These are phyloP conservation scores for Apiotrichum siamense DNA, from an alignment of 1,284 basidiomycete species.

Conservation along the genomic window DNA sequence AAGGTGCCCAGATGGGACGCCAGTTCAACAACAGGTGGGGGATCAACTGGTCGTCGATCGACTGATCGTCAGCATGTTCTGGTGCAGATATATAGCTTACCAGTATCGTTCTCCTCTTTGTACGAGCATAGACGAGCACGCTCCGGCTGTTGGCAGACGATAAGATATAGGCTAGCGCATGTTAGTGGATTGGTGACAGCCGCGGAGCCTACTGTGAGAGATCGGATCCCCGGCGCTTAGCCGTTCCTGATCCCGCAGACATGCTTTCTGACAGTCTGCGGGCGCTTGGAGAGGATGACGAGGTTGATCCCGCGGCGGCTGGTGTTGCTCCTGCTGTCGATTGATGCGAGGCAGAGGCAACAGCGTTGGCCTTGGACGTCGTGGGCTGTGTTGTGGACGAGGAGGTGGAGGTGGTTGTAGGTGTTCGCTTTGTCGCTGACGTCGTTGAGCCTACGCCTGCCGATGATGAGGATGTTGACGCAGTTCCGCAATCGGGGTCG, in stretches of 20 bases:
- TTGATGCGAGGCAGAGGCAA: too few relatives aligned
- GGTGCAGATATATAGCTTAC: conserved; percentile 27
- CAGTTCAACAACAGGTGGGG: conserved; percentile 46
- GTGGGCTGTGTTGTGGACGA: neutral
- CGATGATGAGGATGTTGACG: neutral
- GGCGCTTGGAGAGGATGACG: neutral
- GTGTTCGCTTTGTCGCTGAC: neutral
- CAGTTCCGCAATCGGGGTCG: neutral
- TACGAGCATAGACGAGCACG: conserved; percentile 46
- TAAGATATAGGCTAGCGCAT: conserved; percentile 11
- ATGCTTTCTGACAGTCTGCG: neutral
- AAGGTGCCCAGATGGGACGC: conserved; percentile 15
- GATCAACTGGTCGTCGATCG: conserved; percentile 47
- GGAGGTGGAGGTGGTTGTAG: neutral
- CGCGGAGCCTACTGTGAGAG: too few relatives aligned
- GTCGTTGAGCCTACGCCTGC: neutral
- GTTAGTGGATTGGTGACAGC: neutral
- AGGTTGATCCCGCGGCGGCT: neutral
- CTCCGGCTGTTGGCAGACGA: conserved; percentile 45
- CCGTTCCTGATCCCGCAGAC: neutral
- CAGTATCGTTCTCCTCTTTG: conserved; percentile 50
- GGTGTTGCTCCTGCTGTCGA: neutral
- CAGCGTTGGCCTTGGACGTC: too few relatives aligned
- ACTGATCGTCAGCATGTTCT: conserved; percentile 20
- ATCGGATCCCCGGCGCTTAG: too few relatives aligned